These are phyloP conservation scores for Knoxdaviesia capensis DNA, from an alignment of 2,329 filamentous ascomycete genomes.

Conservation along the genomic window DNA sequence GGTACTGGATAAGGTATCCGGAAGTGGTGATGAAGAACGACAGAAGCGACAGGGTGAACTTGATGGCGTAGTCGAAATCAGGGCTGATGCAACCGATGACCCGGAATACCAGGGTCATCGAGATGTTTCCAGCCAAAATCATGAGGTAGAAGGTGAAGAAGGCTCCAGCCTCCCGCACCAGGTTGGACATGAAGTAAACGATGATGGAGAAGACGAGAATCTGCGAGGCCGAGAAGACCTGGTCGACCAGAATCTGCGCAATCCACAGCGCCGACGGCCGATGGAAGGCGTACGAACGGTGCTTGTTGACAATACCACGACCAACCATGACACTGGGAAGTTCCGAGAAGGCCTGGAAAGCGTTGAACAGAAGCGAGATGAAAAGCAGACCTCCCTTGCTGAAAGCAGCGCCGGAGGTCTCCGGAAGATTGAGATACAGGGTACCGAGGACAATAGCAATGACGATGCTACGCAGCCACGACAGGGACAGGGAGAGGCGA, in stretches of 20 bases:
- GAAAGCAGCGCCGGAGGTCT: slow-evolving; percentile 51
- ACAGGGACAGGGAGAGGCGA: slow-evolving; percentile 53
- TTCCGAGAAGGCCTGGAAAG: slow-evolving; percentile 72
- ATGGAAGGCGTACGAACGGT: slow-evolving; percentile 67
- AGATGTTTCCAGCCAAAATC: slow-evolving; percentile 46
- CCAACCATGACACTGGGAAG: slow-evolving; percentile 56
- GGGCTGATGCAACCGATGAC: slow-evolving; percentile 56
- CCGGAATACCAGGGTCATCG: slow-evolving; percentile 61
- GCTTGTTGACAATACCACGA: slow-evolving; percentile 63
- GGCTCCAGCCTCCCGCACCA: slow-evolving; percentile 47
- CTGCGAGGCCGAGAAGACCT: slow-evolving; percentile 48
- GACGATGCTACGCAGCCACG: slow-evolving; percentile 47
- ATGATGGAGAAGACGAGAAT: slow-evolving; percentile 56
- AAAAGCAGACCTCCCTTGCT: slow-evolving; percentile 68
- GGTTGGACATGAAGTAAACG: slow-evolving; percentile 59
- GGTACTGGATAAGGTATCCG: slow-evolving; percentile 69
- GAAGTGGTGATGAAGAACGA: slow-evolving; percentile 66
- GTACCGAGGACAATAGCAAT: slow-evolving; percentile 66
- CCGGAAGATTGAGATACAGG: slow-evolving; percentile 51
- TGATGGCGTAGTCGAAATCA: slow-evolving; percentile 72
- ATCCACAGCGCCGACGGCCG: slow-evolving; percentile 68
- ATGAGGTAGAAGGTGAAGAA: slow-evolving; percentile 64
- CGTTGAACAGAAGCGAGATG: slow-evolving; percentile 63
- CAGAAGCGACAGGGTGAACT: slow-evolving; percentile 60
- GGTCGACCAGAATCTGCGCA: slow-evolving; percentile 62